Conservation (phyloP, 1,284 basidiomycete genomes). For the Ustilago vetiveriae region DNA sequence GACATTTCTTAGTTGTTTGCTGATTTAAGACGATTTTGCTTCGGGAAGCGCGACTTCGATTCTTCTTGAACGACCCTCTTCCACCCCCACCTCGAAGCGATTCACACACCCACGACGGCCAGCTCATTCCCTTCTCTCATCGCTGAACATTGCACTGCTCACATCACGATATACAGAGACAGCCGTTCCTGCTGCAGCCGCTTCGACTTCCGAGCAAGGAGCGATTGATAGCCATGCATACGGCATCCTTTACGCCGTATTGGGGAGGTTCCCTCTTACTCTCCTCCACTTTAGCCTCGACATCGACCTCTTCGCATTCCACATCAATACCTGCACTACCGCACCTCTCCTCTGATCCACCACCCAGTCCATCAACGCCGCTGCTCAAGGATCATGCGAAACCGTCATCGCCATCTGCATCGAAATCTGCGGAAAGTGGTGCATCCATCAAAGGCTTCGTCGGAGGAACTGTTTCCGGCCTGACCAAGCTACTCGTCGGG, state of each 20-base stretch:
- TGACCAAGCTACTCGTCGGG: conserved; percentile 69
- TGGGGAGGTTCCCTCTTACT: conserved; percentile 25
- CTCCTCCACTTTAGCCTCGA: conserved; percentile 7
- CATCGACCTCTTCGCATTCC: conserved; percentile 1
- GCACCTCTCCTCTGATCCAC: conserved; percentile 20
- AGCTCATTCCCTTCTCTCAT: no score
- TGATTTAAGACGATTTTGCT: not conserved
- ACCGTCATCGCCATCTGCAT: not conserved
- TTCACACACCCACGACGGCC: no score
- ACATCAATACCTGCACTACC: conserved; percentile 18
- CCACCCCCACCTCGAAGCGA: no score
- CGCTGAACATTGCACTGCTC: no score
- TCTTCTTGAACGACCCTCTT: not conserved
- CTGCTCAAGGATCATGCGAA: conserved; percentile 1
- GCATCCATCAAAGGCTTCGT: conserved; percentile 65
- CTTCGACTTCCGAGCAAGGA: no score
- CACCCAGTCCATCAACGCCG: conserved; percentile 23
- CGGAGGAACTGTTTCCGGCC: conserved; percentile 66
- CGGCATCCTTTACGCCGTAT: conserved; percentile 14
- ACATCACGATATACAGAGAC: no score
- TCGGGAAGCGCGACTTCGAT: conserved; percentile 1
- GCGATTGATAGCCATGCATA: conserved; percentile 15
- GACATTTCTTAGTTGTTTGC: no score
- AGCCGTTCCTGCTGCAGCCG: no score
- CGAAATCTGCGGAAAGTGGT: conserved; percentile 15